phyloP scores from a whole-genome alignment of 2,329 filamentous ascomycete genomes.

The Cladosporium sp. region DNA sequence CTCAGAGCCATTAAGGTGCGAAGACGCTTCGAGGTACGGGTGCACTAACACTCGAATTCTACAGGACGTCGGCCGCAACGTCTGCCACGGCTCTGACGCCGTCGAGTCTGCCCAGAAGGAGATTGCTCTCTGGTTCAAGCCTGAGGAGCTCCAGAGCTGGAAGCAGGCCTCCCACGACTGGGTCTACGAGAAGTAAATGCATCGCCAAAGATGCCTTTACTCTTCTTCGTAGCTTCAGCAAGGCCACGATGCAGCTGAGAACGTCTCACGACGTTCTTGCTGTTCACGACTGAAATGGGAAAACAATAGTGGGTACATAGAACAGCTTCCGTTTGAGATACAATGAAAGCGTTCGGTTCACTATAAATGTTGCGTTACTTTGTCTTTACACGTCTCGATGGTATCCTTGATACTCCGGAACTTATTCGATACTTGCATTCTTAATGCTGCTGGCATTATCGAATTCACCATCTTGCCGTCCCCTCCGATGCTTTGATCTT shows the following conservation, averaged over 20 bases:
- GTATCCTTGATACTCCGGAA: too few species aligned
- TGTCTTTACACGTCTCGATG: too few species aligned
- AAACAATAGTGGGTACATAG: neutral
- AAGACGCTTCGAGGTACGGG: neutral
- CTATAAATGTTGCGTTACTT: neutral
- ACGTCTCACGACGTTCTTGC: neutral
- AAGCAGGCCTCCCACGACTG: slow-evolving; percentile 82
- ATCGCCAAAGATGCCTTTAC: neutral
- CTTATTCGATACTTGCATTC: too few species aligned
- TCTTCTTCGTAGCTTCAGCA: neutral
- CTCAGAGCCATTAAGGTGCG: neutral
- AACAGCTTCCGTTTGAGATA: neutral
- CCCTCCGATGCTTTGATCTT: neutral
- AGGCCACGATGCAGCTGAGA: neutral
- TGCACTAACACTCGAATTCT: neutral
- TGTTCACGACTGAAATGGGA: slow-evolving; percentile 11
- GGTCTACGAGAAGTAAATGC: slow-evolving; percentile 83
- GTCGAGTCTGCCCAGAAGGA: slow-evolving; percentile 99
- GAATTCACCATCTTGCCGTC: neutral
- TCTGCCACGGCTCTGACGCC: slow-evolving; percentile 98
- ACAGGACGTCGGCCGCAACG: slow-evolving; percentile 85
- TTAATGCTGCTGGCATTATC: too few species aligned
- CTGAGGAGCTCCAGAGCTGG: slow-evolving; percentile 78
- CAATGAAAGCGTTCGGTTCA: neutral
- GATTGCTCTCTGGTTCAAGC: slow-evolving; percentile 97